Conservation (phyloP, 345 rosid species). For the Erysimum cheiranthoides region DNA sequence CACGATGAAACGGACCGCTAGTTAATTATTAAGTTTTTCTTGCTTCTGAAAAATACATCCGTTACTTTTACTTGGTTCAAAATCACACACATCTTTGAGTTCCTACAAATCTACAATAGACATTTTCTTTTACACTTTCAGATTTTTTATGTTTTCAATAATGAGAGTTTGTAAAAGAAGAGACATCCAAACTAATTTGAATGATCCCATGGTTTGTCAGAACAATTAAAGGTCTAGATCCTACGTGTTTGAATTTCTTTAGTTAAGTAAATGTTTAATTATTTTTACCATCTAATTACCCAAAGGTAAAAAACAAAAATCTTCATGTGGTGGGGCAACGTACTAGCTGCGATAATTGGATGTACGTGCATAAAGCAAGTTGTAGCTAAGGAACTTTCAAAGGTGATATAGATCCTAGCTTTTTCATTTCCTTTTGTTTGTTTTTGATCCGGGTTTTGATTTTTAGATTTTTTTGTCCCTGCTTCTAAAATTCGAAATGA, state of each 20-base stretch:
- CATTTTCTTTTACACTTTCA: neutral
- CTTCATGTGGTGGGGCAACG: slow-evolving; percentile 24
- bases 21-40: neutral
- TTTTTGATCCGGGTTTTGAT: slow-evolving; percentile 28
- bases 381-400: slow-evolving; percentile 32
- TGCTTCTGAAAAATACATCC: neutral
- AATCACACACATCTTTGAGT: neutral
- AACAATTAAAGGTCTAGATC: neutral
- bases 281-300: neutral
- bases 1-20: slow-evolving; percentile 2
- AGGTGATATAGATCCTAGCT: slow-evolving; percentile 18
- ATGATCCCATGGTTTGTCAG: neutral
- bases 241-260: slow-evolving; percentile 5
- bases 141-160: neutral
- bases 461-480: neutral
- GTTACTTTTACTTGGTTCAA: slow-evolving; percentile 1
- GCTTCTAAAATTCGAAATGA: neutral
- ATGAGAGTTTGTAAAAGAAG: neutral
- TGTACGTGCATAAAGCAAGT: slow-evolving; percentile 34
- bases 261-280: neutral
- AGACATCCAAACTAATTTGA: neutral
- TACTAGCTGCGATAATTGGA: slow-evolving; percentile 35
- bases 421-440: slow-evolving; percentile 12
- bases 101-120: neutral
- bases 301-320: slow-evolving; percentile 4